phyloP scores from a whole-genome alignment of 2,329 filamentous ascomycete species.

The Plenodomus lindquistii region DNA sequence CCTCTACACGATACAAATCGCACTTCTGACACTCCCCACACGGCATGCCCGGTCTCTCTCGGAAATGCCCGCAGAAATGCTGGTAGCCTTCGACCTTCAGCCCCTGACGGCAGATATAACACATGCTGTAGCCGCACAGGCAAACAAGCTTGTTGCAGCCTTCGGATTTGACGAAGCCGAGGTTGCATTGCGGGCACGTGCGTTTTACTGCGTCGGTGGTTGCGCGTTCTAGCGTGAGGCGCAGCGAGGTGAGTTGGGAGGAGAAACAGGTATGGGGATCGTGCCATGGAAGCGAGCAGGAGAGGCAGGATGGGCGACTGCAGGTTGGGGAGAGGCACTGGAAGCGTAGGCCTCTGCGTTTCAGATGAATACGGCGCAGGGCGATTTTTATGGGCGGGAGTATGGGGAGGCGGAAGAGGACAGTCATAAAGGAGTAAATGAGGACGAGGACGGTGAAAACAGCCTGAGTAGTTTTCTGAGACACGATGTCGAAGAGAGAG shows the following conservation, averaged over 20 bases:
- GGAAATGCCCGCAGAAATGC: conserved; percentile 96
- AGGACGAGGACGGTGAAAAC: conserved; percentile 60
- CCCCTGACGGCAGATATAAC: conserved; percentile 82
- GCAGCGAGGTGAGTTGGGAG: conserved; percentile 71
- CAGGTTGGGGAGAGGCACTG: conserved; percentile 73
- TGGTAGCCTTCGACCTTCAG: conserved; percentile 74
- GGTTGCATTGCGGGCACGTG: conserved; percentile 88
- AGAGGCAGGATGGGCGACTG: conserved; percentile 72
- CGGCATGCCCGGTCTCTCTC: conserved; percentile 73
- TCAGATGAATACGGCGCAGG: conserved; percentile 68
- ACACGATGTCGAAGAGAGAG: conserved; percentile 38
- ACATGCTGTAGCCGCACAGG: conserved; percentile 96
- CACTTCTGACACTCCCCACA: conserved; percentile 75
- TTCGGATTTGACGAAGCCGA: conserved; percentile 87
- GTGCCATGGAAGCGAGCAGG: conserved; percentile 79
- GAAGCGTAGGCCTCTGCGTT: conserved; percentile 75
- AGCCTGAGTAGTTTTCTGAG: conserved; percentile 51
- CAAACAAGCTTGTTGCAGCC: conserved; percentile 98
- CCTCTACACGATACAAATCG: conserved; percentile 55
- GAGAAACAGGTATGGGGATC: conserved; percentile 92
- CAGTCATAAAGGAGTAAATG: conserved; percentile 24
- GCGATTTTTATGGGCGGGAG: conserved; percentile 59
- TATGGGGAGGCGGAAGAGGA: conserved; percentile 29
- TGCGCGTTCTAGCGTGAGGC: conserved; percentile 87
- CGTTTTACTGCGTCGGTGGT: conserved; percentile 94